Conservation (phyloP, 768 basidiomycete species). For the Collybia nuda region DNA sequence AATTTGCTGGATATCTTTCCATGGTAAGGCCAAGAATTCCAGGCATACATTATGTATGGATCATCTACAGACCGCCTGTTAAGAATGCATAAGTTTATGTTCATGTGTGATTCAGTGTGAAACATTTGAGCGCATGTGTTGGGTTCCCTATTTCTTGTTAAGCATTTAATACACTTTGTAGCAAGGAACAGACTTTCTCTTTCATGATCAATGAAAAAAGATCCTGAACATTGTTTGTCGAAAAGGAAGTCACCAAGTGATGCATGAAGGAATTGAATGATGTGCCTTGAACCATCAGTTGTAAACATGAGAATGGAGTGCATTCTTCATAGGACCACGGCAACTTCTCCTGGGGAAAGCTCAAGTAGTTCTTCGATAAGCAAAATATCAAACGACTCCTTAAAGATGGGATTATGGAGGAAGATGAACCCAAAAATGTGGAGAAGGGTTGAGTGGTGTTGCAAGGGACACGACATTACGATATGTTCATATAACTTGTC, state of each 20-base stretch:
- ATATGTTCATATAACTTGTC: conserved; percentile 17
- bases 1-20: too few species aligned
- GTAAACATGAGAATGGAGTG: not conserved
- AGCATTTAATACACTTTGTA: not conserved
- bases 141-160: too few species aligned
- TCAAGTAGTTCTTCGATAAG: not conserved
- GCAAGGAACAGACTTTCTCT: not conserved
- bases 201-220: not conserved
- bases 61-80: too few species aligned
- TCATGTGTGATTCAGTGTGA: too few species aligned
- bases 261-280: not conserved
- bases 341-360: not conserved
- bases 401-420: not conserved
- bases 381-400: too few species aligned
- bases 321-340: not conserved
- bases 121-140: too few species aligned
- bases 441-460: not conserved
- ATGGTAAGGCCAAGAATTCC: too few species aligned
- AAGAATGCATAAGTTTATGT: too few species aligned
- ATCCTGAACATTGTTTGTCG: not conserved
- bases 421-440: not conserved
- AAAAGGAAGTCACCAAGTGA: conserved; percentile 5
- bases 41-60: too few species aligned
- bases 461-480: not conserved
- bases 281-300: too few species aligned